Conservation (phyloP, 2,329 filamentous ascomycete genomes). For the Cercospora nicotianae region DNA sequence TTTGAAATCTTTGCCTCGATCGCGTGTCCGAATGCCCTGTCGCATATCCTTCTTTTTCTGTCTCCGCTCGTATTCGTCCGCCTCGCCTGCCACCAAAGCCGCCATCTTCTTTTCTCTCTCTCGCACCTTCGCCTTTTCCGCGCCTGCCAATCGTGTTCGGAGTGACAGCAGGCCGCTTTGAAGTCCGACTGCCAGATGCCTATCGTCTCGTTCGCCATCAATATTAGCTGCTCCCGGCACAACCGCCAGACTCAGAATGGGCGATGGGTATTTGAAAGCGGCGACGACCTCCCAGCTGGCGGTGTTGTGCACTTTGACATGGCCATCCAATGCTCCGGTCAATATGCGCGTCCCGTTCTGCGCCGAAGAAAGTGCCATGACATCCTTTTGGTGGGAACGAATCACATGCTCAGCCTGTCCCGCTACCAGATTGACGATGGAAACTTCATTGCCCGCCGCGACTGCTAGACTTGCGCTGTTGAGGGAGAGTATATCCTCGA, state of each 20-base stretch:
- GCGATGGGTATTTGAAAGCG: slow-evolving; percentile 87
- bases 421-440: slow-evolving; percentile 87
- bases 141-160: slow-evolving; percentile 80
- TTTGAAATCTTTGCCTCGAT: slow-evolving; percentile 71
- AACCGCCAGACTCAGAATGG: slow-evolving; percentile 80
- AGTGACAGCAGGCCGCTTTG: slow-evolving; percentile 89
- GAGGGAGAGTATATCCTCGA: slow-evolving; percentile 84
- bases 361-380: slow-evolving; percentile 81
- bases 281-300: slow-evolving; percentile 94
- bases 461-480: slow-evolving; percentile 85
- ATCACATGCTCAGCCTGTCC: slow-evolving; percentile 84
- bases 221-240: slow-evolving; percentile 59
- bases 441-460: slow-evolving; percentile 80
- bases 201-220: slow-evolving; percentile 67
- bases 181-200: slow-evolving; percentile 93
- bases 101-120: slow-evolving; percentile 84
- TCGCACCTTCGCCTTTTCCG: slow-evolving; percentile 72
- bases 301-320: slow-evolving; percentile 96
- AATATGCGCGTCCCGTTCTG: slow-evolving; percentile 79
- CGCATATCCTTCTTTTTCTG: slow-evolving; percentile 62
- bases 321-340: slow-evolving; percentile 86
- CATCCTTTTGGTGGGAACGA: slow-evolving; percentile 95
- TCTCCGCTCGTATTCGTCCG: slow-evolving; percentile 74
- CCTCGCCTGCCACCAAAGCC: slow-evolving; percentile 72
- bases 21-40: slow-evolving; percentile 61